These are phyloP conservation scores for Jacaranda copaia DNA, from an alignment of 257 asterid genomes.

Conservation along the genomic window DNA sequence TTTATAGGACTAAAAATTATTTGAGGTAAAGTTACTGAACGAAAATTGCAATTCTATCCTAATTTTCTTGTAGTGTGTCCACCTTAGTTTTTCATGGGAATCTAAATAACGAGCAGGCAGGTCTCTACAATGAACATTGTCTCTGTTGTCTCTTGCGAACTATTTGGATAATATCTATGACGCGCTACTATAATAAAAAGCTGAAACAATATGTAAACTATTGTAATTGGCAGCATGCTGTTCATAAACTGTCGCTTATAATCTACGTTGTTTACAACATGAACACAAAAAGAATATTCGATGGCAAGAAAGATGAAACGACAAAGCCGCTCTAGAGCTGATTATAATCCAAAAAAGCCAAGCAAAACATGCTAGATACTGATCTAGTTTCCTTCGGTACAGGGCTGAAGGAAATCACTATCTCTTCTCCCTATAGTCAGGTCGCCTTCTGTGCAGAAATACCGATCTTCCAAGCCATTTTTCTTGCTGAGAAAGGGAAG, in stretches of 20 bases:
- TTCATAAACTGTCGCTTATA: no score
- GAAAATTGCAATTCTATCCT: no score
- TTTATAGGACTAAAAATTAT: no score
- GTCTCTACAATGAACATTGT: background rate
- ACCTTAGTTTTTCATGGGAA: background rate
- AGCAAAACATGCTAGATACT: background rate
- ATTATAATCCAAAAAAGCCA: constrained; percentile 6
- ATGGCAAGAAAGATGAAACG: background rate
- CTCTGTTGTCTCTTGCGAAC: background rate
- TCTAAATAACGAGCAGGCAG: background rate
- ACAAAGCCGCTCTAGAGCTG: constrained; percentile 24
- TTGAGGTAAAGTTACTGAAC: no score
- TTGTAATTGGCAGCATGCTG: no score
- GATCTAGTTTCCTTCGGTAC: constrained; percentile 31
- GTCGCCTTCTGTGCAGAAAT: background rate
- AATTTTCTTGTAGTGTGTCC: no score
- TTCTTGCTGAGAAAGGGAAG: background rate
- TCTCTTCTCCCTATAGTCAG: background rate
- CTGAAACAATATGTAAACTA: background rate
- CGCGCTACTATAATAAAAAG: background rate
- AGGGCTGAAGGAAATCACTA: background rate
- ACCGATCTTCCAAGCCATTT: background rate
- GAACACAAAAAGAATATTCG: background rate
- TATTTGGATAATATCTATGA: background rate
- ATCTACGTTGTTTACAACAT: no score